phyloP scores from a whole-genome alignment of 2,329 filamentous ascomycete species.

The Aspergillus sp. region DNA sequence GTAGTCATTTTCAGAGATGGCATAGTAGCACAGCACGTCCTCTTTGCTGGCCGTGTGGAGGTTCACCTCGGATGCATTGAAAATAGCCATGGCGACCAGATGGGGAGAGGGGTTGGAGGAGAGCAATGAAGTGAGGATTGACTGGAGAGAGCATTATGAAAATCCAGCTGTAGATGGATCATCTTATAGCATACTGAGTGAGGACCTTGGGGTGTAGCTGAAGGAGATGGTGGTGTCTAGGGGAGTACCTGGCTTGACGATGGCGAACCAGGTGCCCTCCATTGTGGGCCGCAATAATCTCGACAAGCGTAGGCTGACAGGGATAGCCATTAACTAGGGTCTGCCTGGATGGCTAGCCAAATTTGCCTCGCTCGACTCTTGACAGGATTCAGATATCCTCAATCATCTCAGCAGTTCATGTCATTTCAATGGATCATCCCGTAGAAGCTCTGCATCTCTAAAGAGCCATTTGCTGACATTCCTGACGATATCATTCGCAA shows the following conservation, averaged over 20 bases:
- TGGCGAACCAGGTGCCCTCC: neutral
- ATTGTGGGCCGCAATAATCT: neutral
- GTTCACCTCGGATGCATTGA: conserved; percentile 13
- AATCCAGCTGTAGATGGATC: neutral
- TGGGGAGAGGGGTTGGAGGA: neutral
- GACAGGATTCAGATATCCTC: no score
- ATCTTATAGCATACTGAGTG: neutral
- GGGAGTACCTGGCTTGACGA: neutral
- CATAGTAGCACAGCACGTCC: conserved; percentile 15
- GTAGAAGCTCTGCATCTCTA: neutral
- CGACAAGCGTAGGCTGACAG: neutral
- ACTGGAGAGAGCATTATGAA: neutral
- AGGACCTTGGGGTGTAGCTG: neutral
- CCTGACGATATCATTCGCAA: neutral
- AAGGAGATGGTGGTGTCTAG: neutral
- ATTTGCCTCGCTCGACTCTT: neutral
- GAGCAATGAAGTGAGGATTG: neutral
- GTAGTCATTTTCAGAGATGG: conserved; percentile 15
- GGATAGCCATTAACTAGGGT: neutral
- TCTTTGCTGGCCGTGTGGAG: conserved; percentile 10
- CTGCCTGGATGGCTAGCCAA: neutral
- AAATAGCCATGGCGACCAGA: conserved; percentile 1
- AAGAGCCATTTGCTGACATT: neutral
- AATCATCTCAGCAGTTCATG: neutral
- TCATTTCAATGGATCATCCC: neutral